A percentile compares a stretch with the other conserved stretches of the same genome.
Conservation (phyloP, 148 eudicot genomes). For the Arctostaphylos glauca region DNA sequence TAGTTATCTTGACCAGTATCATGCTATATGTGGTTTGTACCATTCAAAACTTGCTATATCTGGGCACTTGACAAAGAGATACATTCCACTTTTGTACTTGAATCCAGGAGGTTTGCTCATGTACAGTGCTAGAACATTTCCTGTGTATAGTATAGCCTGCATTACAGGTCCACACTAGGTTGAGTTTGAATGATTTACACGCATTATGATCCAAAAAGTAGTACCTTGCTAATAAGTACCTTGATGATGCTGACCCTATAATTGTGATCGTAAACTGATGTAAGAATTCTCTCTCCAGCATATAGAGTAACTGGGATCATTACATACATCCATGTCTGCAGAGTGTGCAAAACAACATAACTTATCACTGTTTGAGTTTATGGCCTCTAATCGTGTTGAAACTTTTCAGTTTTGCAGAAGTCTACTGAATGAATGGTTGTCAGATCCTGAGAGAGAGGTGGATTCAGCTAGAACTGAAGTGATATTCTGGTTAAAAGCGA, state of each 20-base stretch:
- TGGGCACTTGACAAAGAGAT: slow-evolving; percentile 89
- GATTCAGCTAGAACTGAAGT: not conserved
- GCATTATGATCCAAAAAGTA: not conserved
- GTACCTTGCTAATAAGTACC: slow-evolving; percentile 35
- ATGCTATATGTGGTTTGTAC: slow-evolving; percentile 26
- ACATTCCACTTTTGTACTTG: slow-evolving; percentile 98
- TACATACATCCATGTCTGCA: slow-evolving; percentile 98
- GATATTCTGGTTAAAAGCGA: not conserved
- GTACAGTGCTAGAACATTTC: slow-evolving; percentile 86
- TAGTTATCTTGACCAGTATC: not conserved
- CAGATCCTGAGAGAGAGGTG: not conserved
- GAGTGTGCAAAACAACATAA: not conserved
- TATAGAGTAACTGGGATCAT: slow-evolving; percentile 61
- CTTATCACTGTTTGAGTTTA: not conserved
- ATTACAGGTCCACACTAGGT: not conserved
- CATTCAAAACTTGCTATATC: slow-evolving; percentile 85
- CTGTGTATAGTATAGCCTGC: slow-evolving; percentile 82
- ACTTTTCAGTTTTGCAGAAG: not conserved
- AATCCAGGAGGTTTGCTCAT: slow-evolving; percentile 83
- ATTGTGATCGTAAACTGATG: slow-evolving; percentile 53
- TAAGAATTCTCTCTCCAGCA: slow-evolving; percentile 67
- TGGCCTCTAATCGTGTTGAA: not conserved
- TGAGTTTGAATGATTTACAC: slow-evolving; percentile 1
- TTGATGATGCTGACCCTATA: slow-evolving; percentile 59
- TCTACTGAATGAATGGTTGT: not conserved